Evolutionary conservation across 257 asterid genomes (phyloP).

Genomic region (Solanum commersonii): DNA sequence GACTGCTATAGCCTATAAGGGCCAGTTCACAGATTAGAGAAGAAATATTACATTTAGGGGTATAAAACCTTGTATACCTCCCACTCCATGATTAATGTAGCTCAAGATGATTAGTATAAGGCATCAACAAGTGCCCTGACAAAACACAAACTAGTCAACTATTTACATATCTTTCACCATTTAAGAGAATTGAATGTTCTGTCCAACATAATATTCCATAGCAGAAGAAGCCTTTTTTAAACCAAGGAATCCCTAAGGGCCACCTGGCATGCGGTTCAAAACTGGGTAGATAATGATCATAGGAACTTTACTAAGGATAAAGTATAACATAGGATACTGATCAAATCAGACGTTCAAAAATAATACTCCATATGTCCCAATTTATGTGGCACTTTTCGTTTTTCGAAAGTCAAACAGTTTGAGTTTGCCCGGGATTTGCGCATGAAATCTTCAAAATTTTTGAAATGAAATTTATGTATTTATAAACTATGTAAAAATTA

Average conservation of each 20-base stretch:
- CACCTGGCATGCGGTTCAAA: neutral
- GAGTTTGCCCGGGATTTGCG: no score
- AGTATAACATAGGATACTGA: neutral
- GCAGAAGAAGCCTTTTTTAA: neutral
- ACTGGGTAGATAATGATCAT: neutral
- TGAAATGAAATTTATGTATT: no score
- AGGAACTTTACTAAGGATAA: neutral
- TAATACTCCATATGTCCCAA: neutral
- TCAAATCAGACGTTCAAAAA: neutral
- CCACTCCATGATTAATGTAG: neutral
- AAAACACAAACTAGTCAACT: neutral
- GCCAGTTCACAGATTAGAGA: neutral
- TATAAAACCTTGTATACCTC: neutral
- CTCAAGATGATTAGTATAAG: neutral
- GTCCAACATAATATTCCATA: neutral
- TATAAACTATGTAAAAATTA: no score
- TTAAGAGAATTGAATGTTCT: neutral
- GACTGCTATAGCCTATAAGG: neutral
- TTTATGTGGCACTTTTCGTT: no score
- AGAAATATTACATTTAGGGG: neutral
- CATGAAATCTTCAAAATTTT: no score
- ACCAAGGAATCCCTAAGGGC: neutral
- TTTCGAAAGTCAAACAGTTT: no score
- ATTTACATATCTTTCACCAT: neutral
- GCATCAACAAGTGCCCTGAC: neutral